Conservation (phyloP, 2,329 filamentous ascomycete genomes). For the Neonectria punicea region DNA sequence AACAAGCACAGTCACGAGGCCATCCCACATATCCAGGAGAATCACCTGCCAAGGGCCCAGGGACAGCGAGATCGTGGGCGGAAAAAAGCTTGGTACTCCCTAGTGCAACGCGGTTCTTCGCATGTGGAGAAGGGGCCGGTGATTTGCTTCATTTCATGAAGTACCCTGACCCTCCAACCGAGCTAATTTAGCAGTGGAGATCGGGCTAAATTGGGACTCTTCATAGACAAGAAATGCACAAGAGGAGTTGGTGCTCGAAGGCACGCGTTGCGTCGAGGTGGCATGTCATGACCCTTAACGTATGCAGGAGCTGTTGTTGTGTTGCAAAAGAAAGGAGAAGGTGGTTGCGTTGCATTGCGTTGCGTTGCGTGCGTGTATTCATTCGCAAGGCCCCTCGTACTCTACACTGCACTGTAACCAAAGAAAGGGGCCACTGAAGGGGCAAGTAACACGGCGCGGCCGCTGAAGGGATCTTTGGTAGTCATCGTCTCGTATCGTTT, state of each 20-base stretch:
- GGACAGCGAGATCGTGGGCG: constrained; percentile 24
- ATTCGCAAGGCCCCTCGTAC: too few relatives aligned
- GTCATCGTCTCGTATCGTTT: constrained; percentile 1
- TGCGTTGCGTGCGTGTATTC: constrained; percentile 1
- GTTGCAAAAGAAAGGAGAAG: background rate
- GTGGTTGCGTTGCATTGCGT: background rate
- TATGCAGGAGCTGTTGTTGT: constrained; percentile 16
- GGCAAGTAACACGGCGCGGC: too few relatives aligned
- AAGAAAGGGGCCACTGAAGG: background rate
- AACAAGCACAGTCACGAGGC: background rate
- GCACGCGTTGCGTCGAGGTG: background rate
- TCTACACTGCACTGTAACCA: background rate
- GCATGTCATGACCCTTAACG: background rate
- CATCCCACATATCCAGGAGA: background rate
- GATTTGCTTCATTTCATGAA: background rate
- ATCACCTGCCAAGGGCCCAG: background rate
- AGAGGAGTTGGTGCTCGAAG: background rate
- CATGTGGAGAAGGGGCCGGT: constrained; percentile 23
- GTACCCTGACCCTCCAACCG: background rate
- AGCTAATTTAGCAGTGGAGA: background rate
- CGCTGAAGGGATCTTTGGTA: background rate
- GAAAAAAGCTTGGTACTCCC: constrained; percentile 39
- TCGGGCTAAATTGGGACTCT: background rate
- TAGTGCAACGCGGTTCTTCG: constrained; percentile 30
- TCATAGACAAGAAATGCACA: background rate